These are phyloP conservation scores for Herpetomonas samuelpessoai DNA, from an alignment of 208 protist species.

Conservation along the genomic window DNA sequence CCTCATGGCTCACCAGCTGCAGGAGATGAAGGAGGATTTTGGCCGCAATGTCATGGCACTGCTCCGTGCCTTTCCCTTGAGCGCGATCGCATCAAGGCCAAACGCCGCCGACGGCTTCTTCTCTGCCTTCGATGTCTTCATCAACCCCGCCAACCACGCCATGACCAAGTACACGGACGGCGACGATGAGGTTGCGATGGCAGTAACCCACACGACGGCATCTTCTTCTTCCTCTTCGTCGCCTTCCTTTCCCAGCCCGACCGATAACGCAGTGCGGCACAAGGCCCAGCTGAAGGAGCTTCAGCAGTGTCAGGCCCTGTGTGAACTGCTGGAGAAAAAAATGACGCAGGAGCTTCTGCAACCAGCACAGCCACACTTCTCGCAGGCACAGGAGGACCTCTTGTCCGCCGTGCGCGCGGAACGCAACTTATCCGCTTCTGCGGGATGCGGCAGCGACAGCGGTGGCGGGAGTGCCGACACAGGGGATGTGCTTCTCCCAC, in stretches of 20 bases:
- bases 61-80: conserved; percentile 3
- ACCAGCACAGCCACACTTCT: conserved; percentile 26
- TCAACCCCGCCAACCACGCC: neutral
- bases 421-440: conserved; percentile 9
- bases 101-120: conserved; percentile 7
- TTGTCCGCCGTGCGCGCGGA: conserved; percentile 30
- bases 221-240: no score
- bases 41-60: conserved; percentile 8
- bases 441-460: neutral
- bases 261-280: no score
- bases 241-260: no score
- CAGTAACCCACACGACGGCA: no score
- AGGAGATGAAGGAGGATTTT: conserved; percentile 3
- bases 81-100: neutral
- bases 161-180: neutral
- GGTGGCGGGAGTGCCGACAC: neutral
- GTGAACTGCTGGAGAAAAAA: conserved; percentile 33
- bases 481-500: neutral
- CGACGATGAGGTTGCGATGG: no score
- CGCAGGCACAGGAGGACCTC: conserved; percentile 26
- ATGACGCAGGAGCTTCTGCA: conserved; percentile 46
- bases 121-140: conserved; percentile 6
- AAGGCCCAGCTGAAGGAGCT: conserved; percentile 17
- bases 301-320: conserved; percentile 26
- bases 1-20: conserved; percentile 9